phyloP scores from a whole-genome alignment of 2,329 filamentous ascomycete species.

The Claviceps africana region DNA sequence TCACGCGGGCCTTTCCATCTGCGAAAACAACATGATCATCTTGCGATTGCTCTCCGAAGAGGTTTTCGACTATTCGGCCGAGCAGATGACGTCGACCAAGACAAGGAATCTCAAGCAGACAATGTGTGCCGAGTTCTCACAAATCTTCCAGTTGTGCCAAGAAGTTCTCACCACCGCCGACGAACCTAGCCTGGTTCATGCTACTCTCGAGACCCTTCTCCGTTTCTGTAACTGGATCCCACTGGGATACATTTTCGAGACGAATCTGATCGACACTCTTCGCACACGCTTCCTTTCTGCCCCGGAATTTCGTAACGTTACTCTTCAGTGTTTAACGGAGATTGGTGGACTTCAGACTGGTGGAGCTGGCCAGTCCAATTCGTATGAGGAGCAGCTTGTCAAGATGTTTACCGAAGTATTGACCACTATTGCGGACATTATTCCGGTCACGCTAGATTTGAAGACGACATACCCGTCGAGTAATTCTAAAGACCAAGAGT shows the following conservation, averaged over 20 bases:
- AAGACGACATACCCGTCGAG: constrained; percentile 84
- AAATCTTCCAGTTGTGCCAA: constrained; percentile 94
- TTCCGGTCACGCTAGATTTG: constrained; percentile 78
- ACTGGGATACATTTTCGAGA: constrained; percentile 97
- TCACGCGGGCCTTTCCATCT: constrained; percentile 88
- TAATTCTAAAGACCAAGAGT: constrained; percentile 89
- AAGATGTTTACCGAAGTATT: constrained; percentile 98
- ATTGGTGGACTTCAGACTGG: constrained; percentile 88
- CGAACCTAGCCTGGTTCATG: constrained; percentile 79
- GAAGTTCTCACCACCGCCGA: constrained; percentile 86
- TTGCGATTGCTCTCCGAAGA: constrained; percentile 90
- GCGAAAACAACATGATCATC: constrained; percentile 99
- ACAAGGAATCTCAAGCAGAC: constrained; percentile 93
- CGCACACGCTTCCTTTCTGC: constrained; percentile 84
- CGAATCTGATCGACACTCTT: constrained; percentile 84
- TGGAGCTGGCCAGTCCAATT: constrained; percentile 47
- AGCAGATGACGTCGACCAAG: constrained; percentile 98
- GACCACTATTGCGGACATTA: constrained; percentile 83
- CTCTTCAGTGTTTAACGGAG: constrained; percentile 90
- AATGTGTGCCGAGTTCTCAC: constrained; percentile 97
- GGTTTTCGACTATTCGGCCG: constrained; percentile 96
- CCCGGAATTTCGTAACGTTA: constrained; percentile 92
- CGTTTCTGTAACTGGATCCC: constrained; percentile 99
- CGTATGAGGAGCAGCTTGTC: constrained; percentile 89
- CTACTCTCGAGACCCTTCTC: constrained; percentile 89